These are phyloP conservation scores for Lactifluus piperatus DNA, from an alignment of 768 basidiomycete genomes.

Conservation along the genomic window DNA sequence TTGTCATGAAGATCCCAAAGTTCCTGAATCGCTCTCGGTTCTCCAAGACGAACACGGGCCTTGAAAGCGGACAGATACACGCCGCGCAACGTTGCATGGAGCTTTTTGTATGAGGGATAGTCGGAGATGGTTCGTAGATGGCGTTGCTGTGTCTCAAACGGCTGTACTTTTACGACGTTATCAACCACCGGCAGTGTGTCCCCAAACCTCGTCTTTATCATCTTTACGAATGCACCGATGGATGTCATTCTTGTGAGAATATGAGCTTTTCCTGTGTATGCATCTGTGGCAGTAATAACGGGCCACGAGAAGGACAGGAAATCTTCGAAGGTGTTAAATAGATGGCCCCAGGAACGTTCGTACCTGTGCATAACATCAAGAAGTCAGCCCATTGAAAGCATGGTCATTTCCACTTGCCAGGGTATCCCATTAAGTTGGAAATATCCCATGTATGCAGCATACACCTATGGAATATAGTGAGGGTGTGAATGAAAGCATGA, in stretches of 20 bases:
- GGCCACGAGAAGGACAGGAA: constrained; percentile 83
- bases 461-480: constrained; percentile 33
- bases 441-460: constrained; percentile 71
- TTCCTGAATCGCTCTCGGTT: constrained; percentile 52
- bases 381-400: not conserved
- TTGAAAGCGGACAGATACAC: constrained; percentile 58
- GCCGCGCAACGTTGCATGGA: constrained; percentile 64
- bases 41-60: constrained; percentile 53
- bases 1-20: constrained; percentile 65
- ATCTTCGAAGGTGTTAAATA: constrained; percentile 70
- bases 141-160: constrained; percentile 61
- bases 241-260: constrained; percentile 71
- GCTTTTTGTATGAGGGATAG: constrained; percentile 56
- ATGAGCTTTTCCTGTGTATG: constrained; percentile 62
- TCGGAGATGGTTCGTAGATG: constrained; percentile 65
- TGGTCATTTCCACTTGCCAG: constrained; percentile 38
- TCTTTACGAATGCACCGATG: constrained; percentile 68
- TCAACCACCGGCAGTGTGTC: constrained; percentile 66
- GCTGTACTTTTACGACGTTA: constrained; percentile 58
- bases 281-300: constrained; percentile 66
- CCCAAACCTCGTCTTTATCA: constrained; percentile 83
- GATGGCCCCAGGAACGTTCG: constrained; percentile 70
- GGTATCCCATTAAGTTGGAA: constrained; percentile 63
- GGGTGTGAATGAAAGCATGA: not conserved
- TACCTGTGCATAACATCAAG: constrained; percentile 42